Evolutionary conservation across 177 flowering plant species (phyloP), one percentile per base, ranked within the genome.

Genomic region (Telopea speciosissima): DNA sequence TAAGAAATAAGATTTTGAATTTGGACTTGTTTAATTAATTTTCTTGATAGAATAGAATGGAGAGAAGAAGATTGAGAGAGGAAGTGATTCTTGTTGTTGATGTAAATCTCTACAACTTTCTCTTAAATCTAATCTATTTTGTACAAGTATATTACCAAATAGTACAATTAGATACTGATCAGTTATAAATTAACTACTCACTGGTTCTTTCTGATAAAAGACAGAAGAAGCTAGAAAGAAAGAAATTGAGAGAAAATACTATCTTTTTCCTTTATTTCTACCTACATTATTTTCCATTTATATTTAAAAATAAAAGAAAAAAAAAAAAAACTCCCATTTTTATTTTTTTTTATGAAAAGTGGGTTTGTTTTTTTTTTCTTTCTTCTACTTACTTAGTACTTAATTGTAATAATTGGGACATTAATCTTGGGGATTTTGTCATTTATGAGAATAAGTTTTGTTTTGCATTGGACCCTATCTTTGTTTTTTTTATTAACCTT

Each of bases 1-100:
- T 70, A 87, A 85, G 92, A 91, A 91, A 80, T 91, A 59, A 78
- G 36, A 62, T 33, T n/a, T n/a, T 67, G 56, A 58, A 45, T 40
- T 67, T 21, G 13, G 40, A 6, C 8, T 33, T 33, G 4, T 65
- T 26, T 42, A 19, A 24, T 65, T 59, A 21, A 19, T 63, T 54
- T 23, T 33, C 68, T 70, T 22, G 59, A 26, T 16, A 52, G 42
- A 56, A 23, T 26, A n/a, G 70, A 64, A 19, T 54, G 59, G 78
- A 75, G 71, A 54, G n/a, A 16, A 12, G 59, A 54, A 5, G n/a
- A n/a, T n/a, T n/a, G n/a, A n/a, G 1, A 3, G 19, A 54, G 1
- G n/a, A 54, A 12, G 59, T 7, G 16, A 16, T 25, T 70, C 60
- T 76, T 68, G 61, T 76, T 68, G 61, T 67, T 28, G 31, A 67